These are phyloP conservation scores for Stagonosporopsis chrysanthemi DNA, from an alignment of 2,329 filamentous ascomycete species.

Conservation along the genomic window DNA sequence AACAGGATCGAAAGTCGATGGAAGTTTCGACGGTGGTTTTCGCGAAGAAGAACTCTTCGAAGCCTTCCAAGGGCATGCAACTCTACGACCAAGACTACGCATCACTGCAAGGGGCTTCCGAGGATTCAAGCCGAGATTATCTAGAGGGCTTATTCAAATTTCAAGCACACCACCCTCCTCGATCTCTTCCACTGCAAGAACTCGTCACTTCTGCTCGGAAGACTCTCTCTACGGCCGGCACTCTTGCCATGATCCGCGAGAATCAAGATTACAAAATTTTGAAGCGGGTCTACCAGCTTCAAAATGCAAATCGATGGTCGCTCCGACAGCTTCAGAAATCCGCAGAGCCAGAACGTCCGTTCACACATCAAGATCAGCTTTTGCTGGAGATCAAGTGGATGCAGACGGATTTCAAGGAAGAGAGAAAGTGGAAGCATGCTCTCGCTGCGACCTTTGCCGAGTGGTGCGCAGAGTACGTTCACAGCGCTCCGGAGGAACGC, in stretches of 20 bases:
- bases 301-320: conserved; percentile 92
- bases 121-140: conserved; percentile 63
- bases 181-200: conserved; percentile 66
- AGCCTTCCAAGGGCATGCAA: conserved; percentile 42
- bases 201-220: conserved; percentile 86
- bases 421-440: conserved; percentile 90
- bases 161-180: conserved; percentile 64
- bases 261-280: conserved; percentile 87
- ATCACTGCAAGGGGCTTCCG: conserved; percentile 55
- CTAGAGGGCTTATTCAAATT: conserved; percentile 67
- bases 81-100: conserved; percentile 51
- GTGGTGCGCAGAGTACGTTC: conserved; percentile 84
- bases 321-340: conserved; percentile 86
- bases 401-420: conserved; percentile 93
- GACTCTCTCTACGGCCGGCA: conserved; percentile 84
- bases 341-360: conserved; percentile 77
- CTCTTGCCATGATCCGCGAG: conserved; percentile 82
- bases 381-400: conserved; percentile 97
- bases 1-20: conserved; percentile 56
- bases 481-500: conserved; percentile 68
- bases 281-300: conserved; percentile 85
- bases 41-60: conserved; percentile 64
- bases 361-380: conserved; percentile 84
- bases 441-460: conserved; percentile 80
- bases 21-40: conserved; percentile 81